phyloP scores from a whole-genome alignment of 495 filamentous ascomycete genomes.

The Penicillium silybi region DNA sequence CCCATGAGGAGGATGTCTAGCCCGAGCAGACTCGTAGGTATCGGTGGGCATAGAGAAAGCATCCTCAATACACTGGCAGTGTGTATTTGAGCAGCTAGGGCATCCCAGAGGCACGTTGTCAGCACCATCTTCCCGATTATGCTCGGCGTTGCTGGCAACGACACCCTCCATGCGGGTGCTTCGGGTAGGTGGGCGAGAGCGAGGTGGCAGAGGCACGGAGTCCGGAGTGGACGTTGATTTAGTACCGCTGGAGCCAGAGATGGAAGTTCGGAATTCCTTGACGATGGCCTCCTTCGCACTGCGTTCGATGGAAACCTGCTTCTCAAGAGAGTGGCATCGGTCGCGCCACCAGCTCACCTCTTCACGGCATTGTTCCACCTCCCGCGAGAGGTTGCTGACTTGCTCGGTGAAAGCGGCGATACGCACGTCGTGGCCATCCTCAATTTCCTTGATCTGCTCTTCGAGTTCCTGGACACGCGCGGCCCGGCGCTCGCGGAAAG shows the following conservation, averaged over 20 bases:
- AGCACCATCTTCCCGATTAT: conserved; percentile 15
- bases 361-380: conserved; percentile 46
- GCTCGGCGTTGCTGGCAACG: conserved; percentile 7
- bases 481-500: conserved; percentile 82
- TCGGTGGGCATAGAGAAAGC: conserved; percentile 45
- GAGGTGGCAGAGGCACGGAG: conserved; percentile 32
- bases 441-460: conserved; percentile 69
- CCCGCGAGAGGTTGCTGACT: conserved; percentile 47
- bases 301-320: conserved; percentile 42
- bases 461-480: conserved; percentile 83
- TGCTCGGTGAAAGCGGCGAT: conserved; percentile 40
- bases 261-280: conserved; percentile 37
- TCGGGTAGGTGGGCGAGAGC: conserved; percentile 18
- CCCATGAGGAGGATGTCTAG: conserved; percentile 31
- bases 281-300: conserved; percentile 40
- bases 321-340: conserved; percentile 47
- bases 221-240: conserved; percentile 24
- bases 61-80: conserved; percentile 72
- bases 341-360: conserved; percentile 48
- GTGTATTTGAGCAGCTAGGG: conserved; percentile 55
- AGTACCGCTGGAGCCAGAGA: conserved; percentile 18
- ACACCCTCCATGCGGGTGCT: conserved; percentile 24
- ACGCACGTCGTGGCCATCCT: conserved; percentile 48
- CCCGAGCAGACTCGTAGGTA: conserved; percentile 22
- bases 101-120: conserved; percentile 52